These are phyloP conservation scores for Aphanomyces invadans DNA, from an alignment of 352 stramenopile genomes.

Conservation along the genomic window DNA sequence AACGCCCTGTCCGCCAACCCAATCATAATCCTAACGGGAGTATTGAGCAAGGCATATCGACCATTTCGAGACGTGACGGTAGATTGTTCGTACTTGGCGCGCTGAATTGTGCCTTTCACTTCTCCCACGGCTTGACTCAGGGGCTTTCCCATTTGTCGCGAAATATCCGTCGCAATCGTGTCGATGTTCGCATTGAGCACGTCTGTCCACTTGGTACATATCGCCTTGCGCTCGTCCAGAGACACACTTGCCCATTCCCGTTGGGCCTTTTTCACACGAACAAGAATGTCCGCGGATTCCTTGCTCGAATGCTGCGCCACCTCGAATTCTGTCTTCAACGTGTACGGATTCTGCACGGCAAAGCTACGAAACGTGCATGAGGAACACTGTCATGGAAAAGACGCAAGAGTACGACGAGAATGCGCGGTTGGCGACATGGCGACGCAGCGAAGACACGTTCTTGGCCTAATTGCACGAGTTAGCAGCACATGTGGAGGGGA, in stretches of 20 bases:
- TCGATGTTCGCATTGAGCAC: constrained; percentile 48
- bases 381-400: too few relatives aligned
- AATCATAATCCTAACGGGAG: constrained; percentile 56
- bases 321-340: constrained; percentile 51
- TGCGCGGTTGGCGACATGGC: too few relatives aligned
- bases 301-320: constrained; percentile 49
- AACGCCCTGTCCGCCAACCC: constrained; percentile 60
- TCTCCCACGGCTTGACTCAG: constrained; percentile 33
- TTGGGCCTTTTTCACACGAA: constrained; percentile 47
- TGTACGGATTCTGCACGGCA: constrained; percentile 67
- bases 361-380: background rate
- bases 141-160: constrained; percentile 79
- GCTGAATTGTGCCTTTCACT: constrained; percentile 19
- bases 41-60: background rate
- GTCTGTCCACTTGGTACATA: constrained; percentile 60
- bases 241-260: constrained; percentile 48
- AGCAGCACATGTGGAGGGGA: too few relatives aligned
- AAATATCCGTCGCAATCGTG: constrained; percentile 64
- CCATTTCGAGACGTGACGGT: background rate
- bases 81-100: constrained; percentile 2
- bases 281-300: constrained; percentile 49
- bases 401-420: too few relatives aligned
- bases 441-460: too few relatives aligned
- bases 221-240: constrained; percentile 45
- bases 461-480: too few relatives aligned